Evolutionary conservation across 176 grass and related monocot species (phyloP), one percentile per base, ranked within the genome.

Genomic region (Elaeis guineensis): DNA sequence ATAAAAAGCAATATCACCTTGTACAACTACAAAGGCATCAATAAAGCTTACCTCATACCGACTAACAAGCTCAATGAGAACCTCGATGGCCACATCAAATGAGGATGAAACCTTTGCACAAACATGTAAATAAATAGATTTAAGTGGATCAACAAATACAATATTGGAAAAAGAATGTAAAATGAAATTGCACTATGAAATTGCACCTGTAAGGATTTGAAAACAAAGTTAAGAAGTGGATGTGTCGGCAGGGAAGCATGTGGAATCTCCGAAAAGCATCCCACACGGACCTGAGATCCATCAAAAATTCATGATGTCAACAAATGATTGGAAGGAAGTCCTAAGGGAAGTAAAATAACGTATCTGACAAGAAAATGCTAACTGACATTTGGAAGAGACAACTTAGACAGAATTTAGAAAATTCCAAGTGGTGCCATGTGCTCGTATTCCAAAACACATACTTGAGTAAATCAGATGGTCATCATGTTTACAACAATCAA

Each of bases 161-260:
- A 19, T 18, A 26, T 22, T 26, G 19, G 17, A 7, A 2, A 55
- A 73, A 22, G 26, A 44, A 64, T 65, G 15, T 72, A 69, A 26
- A 69, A 66, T 2, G 15, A 6, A 16, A 52, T 28, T 28, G 25
- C 22, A 32, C 6, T 9, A 57, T 58, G 54, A 68, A 73, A 70
- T 64, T 50, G 69, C 51, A 98, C 87, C 84, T 92, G 87, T 65
- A 98, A 79, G n/a, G 93, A 98, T 54, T 92, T 98, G 73, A 89
- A 89, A 5, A 86, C 81, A 59, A 89, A 85, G 22, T 75, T 79
- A 62, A 98, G 87, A 80, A 98, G 87, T 5, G 84, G 93, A 48
- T 89, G 87, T 29, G 69, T 60, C 5, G 79, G 53, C 19, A 89
- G 58, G 5, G 74, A 64, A 3, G 80, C 48, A 7, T 84, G 64